Percentiles rank a stretch among this genome's conserved stretches.
phyloP scores from a whole-genome alignment of 306 rosid species.

The Acmispon strigosus region DNA sequence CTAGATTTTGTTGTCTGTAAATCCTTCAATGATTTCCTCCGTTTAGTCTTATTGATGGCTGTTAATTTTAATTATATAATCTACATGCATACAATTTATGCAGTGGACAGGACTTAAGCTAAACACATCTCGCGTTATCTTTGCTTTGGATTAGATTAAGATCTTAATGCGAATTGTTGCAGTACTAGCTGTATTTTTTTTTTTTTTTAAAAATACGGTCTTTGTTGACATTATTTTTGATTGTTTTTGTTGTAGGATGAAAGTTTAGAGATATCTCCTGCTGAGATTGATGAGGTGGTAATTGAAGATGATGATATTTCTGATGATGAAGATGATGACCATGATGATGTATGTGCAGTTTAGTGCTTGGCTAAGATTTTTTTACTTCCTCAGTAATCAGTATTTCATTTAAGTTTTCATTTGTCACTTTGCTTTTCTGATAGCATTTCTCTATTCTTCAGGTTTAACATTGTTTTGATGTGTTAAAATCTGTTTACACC shows the following conservation, averaged over 20 bases:
- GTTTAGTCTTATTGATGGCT: not conserved
- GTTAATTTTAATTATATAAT: not conserved
- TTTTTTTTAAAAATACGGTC: not conserved
- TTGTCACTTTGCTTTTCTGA: not conserved
- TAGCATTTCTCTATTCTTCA: not conserved
- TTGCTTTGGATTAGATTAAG: not conserved
- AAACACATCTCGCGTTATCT: not conserved
- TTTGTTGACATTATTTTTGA: not conserved
- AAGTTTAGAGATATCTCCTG: slow-evolving; percentile 81
- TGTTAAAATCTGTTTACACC: not conserved
- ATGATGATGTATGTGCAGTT: slow-evolving; percentile 74
- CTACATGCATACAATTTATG: not conserved
- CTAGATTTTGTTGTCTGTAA: not conserved
- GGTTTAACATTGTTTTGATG: not conserved
- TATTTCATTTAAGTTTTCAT: not conserved
- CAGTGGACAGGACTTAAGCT: not conserved
- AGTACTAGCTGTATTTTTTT: not conserved
- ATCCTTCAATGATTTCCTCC: not conserved
- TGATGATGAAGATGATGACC: slow-evolving; percentile 96
- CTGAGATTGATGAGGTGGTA: slow-evolving; percentile 90
- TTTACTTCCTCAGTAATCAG: not conserved
- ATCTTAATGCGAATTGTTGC: not conserved
- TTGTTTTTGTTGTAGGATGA: slow-evolving; percentile 56
- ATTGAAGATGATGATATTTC: slow-evolving; percentile 97
- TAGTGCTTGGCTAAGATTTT: not conserved